Evolutionary conservation across 1,284 basidiomycete species (phyloP), one percentile per base, ranked within the genome.

Genomic region (Ceratorhiza oryzae-sativae): DNA sequence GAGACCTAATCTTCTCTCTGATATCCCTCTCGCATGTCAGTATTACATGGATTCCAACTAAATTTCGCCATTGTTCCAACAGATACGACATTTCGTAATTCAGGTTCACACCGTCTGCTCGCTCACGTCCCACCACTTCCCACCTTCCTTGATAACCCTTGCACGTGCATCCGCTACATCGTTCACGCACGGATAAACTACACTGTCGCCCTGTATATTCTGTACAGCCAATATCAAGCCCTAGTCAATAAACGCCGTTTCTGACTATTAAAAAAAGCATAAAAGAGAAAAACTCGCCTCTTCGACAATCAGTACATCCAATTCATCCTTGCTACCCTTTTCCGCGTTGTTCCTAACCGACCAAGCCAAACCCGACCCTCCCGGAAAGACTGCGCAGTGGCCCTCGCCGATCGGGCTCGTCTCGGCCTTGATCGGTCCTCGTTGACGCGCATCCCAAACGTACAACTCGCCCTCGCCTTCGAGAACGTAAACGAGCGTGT

Each of bases 1-100:
- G 15, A 56, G 51, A 42, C 39, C 39, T 68, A 56, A 68, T 68
- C 63, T 68, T 68, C 63, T 68, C 63, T 68, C 63, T 68, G 63
- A 68, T 27, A 27, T 20, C 32, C 20, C 53, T 55, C 27, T 42
- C n/a, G 15, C 25, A 3, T 55, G 13, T 4, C 20, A 27, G 13
- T 8, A 12, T 53, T 10, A 51, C 23, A 51, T 25, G 48, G 18
- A 18, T 34, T 18, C n/a, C 3, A 6, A 36, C 15, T 36, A 55
- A 55, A 27, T 34, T 32, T 32, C 53, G 6, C 5, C 27, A 3
- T 51, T 51, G 48, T 65, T 41, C 41, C 15, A n/a, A 32, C 18
- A 45, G 42, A 18, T 45, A 23, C 48, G 3, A 49, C 13, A 65
- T 34, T 27, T 56, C 23, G 45, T 55, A 23, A 27, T 30, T 42